Percentiles rank a stretch among this genome's conserved stretches.
phyloP scores from a whole-genome alignment of 805 yeast genomes.

The Priceomyces carsonii region DNA sequence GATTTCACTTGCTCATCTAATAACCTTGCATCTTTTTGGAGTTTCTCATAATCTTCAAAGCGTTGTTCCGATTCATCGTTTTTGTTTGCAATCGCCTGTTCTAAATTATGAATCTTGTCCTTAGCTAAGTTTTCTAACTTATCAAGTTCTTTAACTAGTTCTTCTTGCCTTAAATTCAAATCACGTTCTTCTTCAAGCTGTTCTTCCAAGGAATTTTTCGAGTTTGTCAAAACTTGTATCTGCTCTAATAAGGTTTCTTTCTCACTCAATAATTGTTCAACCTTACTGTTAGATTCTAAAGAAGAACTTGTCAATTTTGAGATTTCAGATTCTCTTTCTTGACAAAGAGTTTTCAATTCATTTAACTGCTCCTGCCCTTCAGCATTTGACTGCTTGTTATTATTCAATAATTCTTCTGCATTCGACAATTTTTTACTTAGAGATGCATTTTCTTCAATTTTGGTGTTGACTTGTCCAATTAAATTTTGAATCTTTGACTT shows the following conservation, averaged over 20 bases:
- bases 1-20: constrained; percentile 5
- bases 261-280: constrained; percentile 18
- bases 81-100: constrained; percentile 16
- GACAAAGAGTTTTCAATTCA: neutral
- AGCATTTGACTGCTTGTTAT: neutral
- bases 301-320: constrained; percentile 11
- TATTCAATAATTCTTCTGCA: constrained; percentile 4
- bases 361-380: constrained; percentile 3
- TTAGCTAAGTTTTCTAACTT: constrained; percentile 22
- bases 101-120: constrained; percentile 19
- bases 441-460: constrained; percentile 3
- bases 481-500: constrained; percentile 8
- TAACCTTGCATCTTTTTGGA: neutral
- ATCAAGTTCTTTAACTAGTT: constrained; percentile 23
- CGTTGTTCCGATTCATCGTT: constrained; percentile 5
- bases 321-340: constrained; percentile 6
- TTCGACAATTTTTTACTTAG: constrained; percentile 7
- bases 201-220: constrained; percentile 12
- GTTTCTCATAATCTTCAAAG: constrained; percentile 6
- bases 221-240: constrained; percentile 5
- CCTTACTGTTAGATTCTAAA: constrained; percentile 11
- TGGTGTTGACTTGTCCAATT: constrained; percentile 5
- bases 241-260: constrained; percentile 15
- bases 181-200: constrained; percentile 11
- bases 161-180: constrained; percentile 20